These are phyloP conservation scores for Apiospora arundinis DNA, from an alignment of 2,329 filamentous ascomycete species.

Conservation along the genomic window DNA sequence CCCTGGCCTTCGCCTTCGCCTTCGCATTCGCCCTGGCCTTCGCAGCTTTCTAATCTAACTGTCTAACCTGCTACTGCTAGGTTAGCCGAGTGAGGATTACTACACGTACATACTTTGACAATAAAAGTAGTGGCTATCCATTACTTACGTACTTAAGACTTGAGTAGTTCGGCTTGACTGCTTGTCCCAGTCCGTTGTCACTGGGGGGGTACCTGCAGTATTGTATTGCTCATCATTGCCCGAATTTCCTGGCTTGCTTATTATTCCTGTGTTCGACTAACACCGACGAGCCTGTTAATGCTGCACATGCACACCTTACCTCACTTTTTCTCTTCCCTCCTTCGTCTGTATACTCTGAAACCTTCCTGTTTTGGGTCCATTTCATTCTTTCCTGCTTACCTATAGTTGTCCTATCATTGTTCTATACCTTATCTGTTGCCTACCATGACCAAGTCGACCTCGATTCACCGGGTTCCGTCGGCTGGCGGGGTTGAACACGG, in stretches of 20 bases:
- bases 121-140: not conserved
- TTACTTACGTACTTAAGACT: not conserved
- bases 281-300: not conserved
- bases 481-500: conserved; percentile 45
- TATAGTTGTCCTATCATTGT: not conserved
- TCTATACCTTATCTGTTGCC: conserved; percentile 1
- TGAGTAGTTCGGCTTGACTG: not conserved
- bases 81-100: not conserved
- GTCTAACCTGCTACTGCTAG: not conserved
- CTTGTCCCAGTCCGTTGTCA: not conserved
- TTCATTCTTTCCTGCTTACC: not conserved
- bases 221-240: not conserved
- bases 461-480: conserved; percentile 40
- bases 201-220: conserved; percentile 16
- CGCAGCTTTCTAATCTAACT: not conserved
- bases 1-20: not conserved
- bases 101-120: not conserved
- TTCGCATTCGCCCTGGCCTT: not conserved
- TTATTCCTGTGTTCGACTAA: not conserved
- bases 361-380: not conserved
- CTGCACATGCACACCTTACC: not conserved
- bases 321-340: not conserved
- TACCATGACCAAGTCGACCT: conserved; percentile 32
- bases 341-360: not conserved
- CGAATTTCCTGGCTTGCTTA: not conserved